phyloP scores from a whole-genome alignment of 306 rosid genomes.

The Cercis canadensis region DNA sequence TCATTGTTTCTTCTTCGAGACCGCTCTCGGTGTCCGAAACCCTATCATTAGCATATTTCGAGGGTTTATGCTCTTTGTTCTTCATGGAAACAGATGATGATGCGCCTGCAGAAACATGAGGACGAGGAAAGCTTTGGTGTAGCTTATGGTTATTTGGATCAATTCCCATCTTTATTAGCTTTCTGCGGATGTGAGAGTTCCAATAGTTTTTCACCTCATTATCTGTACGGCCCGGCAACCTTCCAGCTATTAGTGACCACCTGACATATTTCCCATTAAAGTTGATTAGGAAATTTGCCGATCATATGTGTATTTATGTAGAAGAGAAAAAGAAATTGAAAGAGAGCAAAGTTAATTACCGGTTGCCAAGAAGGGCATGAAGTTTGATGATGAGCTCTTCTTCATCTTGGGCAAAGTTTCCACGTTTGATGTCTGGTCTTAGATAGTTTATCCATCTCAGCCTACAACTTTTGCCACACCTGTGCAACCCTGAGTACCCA shows the following conservation, averaged over 20 bases:
- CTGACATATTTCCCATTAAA: slow-evolving; percentile 31
- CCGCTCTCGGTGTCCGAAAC: slow-evolving; percentile 28
- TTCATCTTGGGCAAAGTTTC: slow-evolving; percentile 73
- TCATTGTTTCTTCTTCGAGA: slow-evolving; percentile 40
- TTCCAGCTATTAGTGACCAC: slow-evolving; percentile 78
- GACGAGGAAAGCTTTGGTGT: slow-evolving; percentile 34
- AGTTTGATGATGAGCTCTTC: slow-evolving; percentile 83
- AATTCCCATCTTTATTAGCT: slow-evolving; percentile 59
- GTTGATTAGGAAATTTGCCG: background rate
- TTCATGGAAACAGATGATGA: slow-evolving; percentile 41
- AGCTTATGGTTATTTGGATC: slow-evolving; percentile 64
- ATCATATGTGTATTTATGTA: background rate
- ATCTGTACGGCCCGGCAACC: slow-evolving; percentile 67
- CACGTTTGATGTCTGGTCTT: slow-evolving; percentile 74
- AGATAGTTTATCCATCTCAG: slow-evolving; percentile 78
- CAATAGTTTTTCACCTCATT: slow-evolving; percentile 73
- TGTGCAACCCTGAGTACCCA: slow-evolving; percentile 55
- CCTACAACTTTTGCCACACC: slow-evolving; percentile 84
- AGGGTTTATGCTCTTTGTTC: slow-evolving; percentile 21
- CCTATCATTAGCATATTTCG: slow-evolving; percentile 15
- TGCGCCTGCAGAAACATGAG: slow-evolving; percentile 4
- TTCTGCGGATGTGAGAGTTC: slow-evolving; percentile 66
- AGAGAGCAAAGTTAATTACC: slow-evolving; percentile 39
- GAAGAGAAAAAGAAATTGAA: background rate
- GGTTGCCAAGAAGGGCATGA: slow-evolving; percentile 80